Conservation (phyloP, 805 yeast genomes). For the Metschnikowia proteae region DNA sequence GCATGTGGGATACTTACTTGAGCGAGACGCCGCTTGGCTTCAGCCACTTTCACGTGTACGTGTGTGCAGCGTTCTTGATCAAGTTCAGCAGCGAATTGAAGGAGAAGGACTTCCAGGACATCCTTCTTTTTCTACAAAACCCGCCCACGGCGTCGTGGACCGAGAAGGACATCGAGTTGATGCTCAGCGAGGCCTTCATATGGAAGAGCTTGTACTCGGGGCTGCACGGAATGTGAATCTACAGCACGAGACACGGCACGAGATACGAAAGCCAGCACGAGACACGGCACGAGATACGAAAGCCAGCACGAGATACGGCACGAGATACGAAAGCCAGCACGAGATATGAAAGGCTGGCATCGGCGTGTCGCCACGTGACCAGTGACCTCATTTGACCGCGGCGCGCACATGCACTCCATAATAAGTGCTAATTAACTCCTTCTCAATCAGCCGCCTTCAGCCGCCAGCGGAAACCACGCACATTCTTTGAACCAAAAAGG, state of each 20-base stretch:
- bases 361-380: background rate
- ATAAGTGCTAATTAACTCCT: background rate
- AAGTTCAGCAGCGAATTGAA: constrained; percentile 78
- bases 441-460: background rate
- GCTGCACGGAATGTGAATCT: background rate
- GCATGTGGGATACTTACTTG: constrained; percentile 98
- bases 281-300: no score
- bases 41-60: constrained; percentile 91
- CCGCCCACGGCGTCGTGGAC: constrained; percentile 85
- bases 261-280: no score
- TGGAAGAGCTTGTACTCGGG: constrained; percentile 84
- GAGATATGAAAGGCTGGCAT: background rate
- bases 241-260: background rate
- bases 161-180: constrained; percentile 84
- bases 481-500: background rate
- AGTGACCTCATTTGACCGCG: background rate
- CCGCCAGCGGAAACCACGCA: background rate
- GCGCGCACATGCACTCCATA: background rate
- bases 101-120: constrained; percentile 90
- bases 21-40: constrained; percentile 75
- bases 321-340: no score
- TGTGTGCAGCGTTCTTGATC: constrained; percentile 93
- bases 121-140: constrained; percentile 84
- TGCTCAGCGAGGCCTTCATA: constrained; percentile 91
- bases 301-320: no score